A percentile compares a stretch with the other conserved stretches of the same genome.
These are phyloP conservation scores for Logfia minima DNA, from an alignment of 129 eudicot genomes.

Conservation along the genomic window DNA sequence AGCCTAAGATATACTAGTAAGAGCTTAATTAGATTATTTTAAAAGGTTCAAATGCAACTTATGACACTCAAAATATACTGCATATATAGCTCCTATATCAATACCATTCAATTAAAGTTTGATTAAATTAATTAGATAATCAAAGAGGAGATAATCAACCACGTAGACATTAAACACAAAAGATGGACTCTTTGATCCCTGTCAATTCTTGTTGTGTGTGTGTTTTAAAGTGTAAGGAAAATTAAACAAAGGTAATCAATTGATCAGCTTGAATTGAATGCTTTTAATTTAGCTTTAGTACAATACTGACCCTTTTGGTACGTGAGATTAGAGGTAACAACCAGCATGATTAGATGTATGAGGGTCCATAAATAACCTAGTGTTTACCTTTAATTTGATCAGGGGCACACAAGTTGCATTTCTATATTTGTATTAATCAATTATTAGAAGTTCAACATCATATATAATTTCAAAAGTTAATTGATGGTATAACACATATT, in stretches of 20 bases:
- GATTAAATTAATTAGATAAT: not conserved
- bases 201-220: slow-evolving; percentile 28
- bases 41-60: no score
- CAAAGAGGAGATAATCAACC: slow-evolving; percentile 1
- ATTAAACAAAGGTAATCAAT: slow-evolving; percentile 32
- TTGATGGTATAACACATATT: not conserved
- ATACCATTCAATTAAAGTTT: no score
- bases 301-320: slow-evolving; percentile 28
- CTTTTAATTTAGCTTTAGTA: slow-evolving; percentile 33
- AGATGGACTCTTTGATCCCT: slow-evolving; percentile 22
- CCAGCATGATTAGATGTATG: slow-evolving; percentile 43
- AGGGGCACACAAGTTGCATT: not conserved
- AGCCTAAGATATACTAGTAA: no score
- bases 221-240: slow-evolving; percentile 29
- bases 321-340: slow-evolving; percentile 39
- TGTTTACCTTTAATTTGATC: slow-evolving; percentile 11
- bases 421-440: not conserved
- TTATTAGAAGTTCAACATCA: not conserved
- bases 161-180: slow-evolving; percentile 6
- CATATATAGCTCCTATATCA: no score
- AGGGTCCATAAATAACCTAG: slow-evolving; percentile 37
- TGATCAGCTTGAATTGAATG: slow-evolving; percentile 18
- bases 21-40: no score
- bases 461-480: slow-evolving; percentile 7
- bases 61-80: no score